A percentile compares a stretch with the other conserved stretches of the same genome.
Evolutionary conservation across 2,329 filamentous ascomycete species (phyloP).

Genomic region (Penicillium frequentans): DNA sequence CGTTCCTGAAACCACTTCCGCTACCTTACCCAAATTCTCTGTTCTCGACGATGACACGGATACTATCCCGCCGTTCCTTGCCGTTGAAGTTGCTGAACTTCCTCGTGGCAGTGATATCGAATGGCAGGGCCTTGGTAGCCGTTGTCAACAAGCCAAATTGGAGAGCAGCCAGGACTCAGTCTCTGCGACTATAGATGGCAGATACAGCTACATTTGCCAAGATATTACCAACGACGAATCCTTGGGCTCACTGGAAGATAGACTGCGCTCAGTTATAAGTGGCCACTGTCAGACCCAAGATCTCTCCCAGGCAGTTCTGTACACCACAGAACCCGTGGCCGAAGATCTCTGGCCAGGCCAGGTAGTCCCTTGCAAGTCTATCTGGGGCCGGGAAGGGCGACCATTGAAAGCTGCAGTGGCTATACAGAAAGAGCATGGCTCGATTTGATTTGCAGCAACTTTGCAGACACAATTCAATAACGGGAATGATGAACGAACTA

Average conservation of each 20-base stretch:
- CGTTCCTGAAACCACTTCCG: slow-evolving; percentile 24
- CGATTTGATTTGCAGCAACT: not conserved
- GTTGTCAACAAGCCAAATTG: slow-evolving; percentile 32
- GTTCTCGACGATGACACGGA: slow-evolving; percentile 17
- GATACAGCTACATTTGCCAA: slow-evolving; percentile 29
- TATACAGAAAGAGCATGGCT: slow-evolving; percentile 25
- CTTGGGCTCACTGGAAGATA: slow-evolving; percentile 18
- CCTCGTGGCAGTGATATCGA: slow-evolving; percentile 75
- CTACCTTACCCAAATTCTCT: slow-evolving; percentile 28
- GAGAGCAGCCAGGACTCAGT: slow-evolving; percentile 18
- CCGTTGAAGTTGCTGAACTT: slow-evolving; percentile 72
- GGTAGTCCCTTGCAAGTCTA: slow-evolving; percentile 42
- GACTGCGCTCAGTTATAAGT: slow-evolving; percentile 26
- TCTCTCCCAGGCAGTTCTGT: slow-evolving; percentile 34
- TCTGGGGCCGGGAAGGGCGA: slow-evolving; percentile 40
- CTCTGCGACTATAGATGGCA: slow-evolving; percentile 22
- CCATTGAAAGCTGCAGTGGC: slow-evolving; percentile 38
- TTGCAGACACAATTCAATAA: slow-evolving; percentile 2
- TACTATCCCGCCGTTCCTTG: slow-evolving; percentile 66
- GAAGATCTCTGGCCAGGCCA: slow-evolving; percentile 31
- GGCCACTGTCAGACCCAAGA: slow-evolving; percentile 11
- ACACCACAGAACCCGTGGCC: slow-evolving; percentile 31
- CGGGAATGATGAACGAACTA: not conserved
- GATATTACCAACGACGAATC: slow-evolving; percentile 27
- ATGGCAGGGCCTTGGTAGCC: slow-evolving; percentile 73